Base-by-base conservation (phyloP, 1,139 yeast genomes). In the Candida sanyaensis region DNA sequence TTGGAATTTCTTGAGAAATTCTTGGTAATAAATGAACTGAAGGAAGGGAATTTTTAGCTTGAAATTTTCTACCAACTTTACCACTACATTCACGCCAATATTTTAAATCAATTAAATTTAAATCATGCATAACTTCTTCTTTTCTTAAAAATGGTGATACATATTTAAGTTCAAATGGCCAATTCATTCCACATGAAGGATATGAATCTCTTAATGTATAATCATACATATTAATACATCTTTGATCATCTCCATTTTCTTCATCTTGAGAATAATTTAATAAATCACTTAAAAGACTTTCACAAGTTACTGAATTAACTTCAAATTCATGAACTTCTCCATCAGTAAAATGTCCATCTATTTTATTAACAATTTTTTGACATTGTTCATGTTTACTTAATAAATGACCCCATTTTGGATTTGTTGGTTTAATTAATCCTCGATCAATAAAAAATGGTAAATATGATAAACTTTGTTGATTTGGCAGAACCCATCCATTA, bases 401-500 rank as follows among this genome's bases (percentile, higher is more conserved):
- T 21, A 87, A 58, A 1, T 52, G 50, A 1, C 64, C 51, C 69
- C 83, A 75, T 42, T 61, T 56, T 0, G 73, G 71, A 50, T 75
- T 77, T 3, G 58, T 50, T 6, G 63, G 52, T 32, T 72, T 61
- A 8, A 93, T 67, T 7, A 93, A 56, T 0, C 84, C 86, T 6
- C 81, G 76, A 17, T 83, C 77, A 39, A 83, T 57, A 2, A 88
- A 77, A 64, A 78, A 92, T 1, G 96, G 96, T 34, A 89, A 66
- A 59, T 88, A 91, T 12, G 96, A 82, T 50, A 90, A 73, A 48
- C 95, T 85, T 66, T 93, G 99, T 45, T 80, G 78, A 53, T 83
- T 80, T 1, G 98, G 97, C 37, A 91, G 92, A n/a, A 93, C 82
- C 96, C 97, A 93, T 1, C 97, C 98, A 67, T 93, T 93, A 9